Evolutionary conservation across 2,329 filamentous ascomycete genomes (phyloP).

Genomic region (Pseudomassariella vexata): DNA sequence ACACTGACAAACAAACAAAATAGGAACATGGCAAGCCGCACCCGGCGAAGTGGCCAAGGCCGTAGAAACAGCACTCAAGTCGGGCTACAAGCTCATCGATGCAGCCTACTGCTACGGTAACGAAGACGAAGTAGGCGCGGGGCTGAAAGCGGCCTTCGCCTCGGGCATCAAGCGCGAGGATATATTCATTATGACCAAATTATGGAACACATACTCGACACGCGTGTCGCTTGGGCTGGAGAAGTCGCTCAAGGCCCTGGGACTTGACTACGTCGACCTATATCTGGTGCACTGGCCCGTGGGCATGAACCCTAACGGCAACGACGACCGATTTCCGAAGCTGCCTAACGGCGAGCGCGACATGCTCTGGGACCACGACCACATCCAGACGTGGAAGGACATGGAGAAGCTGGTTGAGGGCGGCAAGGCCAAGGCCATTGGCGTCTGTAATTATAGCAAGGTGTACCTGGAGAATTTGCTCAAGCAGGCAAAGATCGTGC

Average conservation of each 20-base stretch:
- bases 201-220: slow-evolving; percentile 76
- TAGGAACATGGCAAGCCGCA: slow-evolving; percentile 61
- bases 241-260: slow-evolving; percentile 66
- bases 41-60: slow-evolving; percentile 53
- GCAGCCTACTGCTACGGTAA: slow-evolving; percentile 74
- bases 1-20: not conserved
- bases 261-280: slow-evolving; percentile 76
- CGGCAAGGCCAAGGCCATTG: slow-evolving; percentile 50
- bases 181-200: slow-evolving; percentile 78
- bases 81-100: slow-evolving; percentile 59
- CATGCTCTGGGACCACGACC: slow-evolving; percentile 61
- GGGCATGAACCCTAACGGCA: slow-evolving; percentile 74
- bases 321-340: slow-evolving; percentile 70
- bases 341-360: slow-evolving; percentile 68
- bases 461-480: slow-evolving; percentile 51
- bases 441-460: slow-evolving; percentile 54
- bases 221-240: slow-evolving; percentile 64
- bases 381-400: slow-evolving; percentile 71
- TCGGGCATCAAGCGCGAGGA: slow-evolving; percentile 70
- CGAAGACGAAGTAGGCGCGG: slow-evolving; percentile 76
- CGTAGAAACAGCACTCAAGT: slow-evolving; percentile 52
- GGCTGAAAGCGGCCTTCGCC: slow-evolving; percentile 66
- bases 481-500: slow-evolving; percentile 44
- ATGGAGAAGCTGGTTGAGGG: slow-evolving; percentile 62
- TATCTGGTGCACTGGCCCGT: slow-evolving; percentile 82